These are phyloP conservation scores for Malus orientalis DNA, from an alignment of 306 rosid species.

Conservation along the genomic window DNA sequence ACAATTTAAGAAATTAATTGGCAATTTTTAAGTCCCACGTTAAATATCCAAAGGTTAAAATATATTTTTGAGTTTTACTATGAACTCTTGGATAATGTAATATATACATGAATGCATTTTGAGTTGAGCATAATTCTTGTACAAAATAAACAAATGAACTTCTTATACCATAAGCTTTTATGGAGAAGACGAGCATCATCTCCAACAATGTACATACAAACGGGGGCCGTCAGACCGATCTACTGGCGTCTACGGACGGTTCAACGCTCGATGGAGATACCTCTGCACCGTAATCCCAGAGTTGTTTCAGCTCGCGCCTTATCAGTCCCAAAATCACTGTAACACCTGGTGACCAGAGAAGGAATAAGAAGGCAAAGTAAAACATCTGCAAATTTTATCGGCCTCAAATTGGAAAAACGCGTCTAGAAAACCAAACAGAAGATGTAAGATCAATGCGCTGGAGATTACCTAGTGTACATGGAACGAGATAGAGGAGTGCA, in stretches of 20 bases:
- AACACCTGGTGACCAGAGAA: constrained; percentile 41
- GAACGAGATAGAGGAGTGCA: constrained; percentile 95
- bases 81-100: neutral
- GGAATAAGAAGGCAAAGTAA: neutral
- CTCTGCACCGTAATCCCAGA: constrained; percentile 53
- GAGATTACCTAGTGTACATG: constrained; percentile 82
- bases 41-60: neutral
- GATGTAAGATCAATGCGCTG: neutral
- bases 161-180: neutral
- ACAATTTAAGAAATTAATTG: neutral
- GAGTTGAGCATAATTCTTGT: neutral
- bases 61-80: neutral
- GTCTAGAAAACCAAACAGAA: neutral
- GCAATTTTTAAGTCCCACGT: neutral
- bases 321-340: constrained; percentile 43
- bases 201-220: neutral
- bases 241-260: constrained; percentile 9
- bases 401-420: neutral
- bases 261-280: constrained; percentile 7
- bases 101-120: neutral
- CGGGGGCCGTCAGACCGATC: neutral
- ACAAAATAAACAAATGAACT: neutral
- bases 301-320: constrained; percentile 61
- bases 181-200: neutral
- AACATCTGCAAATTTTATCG: neutral